phyloP scores from a whole-genome alignment of 805 yeast species.

The Zygoascus tannicola region DNA sequence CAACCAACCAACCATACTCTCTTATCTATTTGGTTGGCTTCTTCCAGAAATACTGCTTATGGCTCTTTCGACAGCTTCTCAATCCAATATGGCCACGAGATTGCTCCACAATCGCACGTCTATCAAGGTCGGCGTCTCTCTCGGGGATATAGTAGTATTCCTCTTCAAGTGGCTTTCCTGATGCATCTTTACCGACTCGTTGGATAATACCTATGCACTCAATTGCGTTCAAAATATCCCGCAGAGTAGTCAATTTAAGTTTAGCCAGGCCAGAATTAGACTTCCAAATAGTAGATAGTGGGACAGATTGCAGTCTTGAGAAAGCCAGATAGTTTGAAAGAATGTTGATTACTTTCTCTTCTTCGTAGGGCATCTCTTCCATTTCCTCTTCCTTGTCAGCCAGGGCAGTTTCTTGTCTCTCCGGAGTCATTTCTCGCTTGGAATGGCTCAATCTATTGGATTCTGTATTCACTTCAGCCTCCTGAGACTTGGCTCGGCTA shows the following conservation, averaged over 20 bases:
- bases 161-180: conserved; percentile 88
- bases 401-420: no score
- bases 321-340: conserved; percentile 81
- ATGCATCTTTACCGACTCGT: conserved; percentile 91
- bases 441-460: not conserved
- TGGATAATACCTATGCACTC: conserved; percentile 76
- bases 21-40: conserved; percentile 15
- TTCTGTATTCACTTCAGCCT: not conserved
- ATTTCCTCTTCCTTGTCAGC: no score
- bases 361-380: not conserved
- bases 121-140: conserved; percentile 59
- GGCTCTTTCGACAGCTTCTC: conserved; percentile 85
- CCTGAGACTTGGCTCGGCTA: not conserved
- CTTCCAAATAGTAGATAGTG: conserved; percentile 59
- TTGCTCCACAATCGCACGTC: conserved; percentile 62
- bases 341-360: conserved; percentile 36
- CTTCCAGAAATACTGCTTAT: conserved; percentile 51
- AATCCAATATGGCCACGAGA: conserved; percentile 74
- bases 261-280: conserved; percentile 45
- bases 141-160: conserved; percentile 89
- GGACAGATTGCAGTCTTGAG: conserved; percentile 79
- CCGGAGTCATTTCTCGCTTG: not conserved
- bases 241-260: conserved; percentile 28
- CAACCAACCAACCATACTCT: not conserved
- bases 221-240: conserved; percentile 37